These are phyloP conservation scores for Pharnaceum exiguum DNA, from an alignment of 148 eudicot genomes.

Conservation along the genomic window DNA sequence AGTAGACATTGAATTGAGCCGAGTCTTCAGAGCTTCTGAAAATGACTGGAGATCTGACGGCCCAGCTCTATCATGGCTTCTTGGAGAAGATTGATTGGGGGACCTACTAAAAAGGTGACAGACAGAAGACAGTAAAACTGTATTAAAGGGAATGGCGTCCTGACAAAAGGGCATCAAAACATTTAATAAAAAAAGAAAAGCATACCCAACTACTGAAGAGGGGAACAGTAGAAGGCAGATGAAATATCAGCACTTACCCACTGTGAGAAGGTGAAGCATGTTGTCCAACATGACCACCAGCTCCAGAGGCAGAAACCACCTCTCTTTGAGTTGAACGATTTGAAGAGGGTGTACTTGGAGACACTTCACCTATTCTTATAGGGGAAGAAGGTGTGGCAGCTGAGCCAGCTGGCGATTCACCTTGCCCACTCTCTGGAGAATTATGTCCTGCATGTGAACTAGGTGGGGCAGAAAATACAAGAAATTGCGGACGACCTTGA, in stretches of 20 bases:
- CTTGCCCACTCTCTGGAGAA: conserved; percentile 42
- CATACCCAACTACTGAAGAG: too few relatives aligned
- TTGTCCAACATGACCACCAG: conserved; percentile 35
- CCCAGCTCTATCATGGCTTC: conserved; percentile 69
- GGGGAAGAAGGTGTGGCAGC: conserved; percentile 38
- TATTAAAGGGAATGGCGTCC: background rate
- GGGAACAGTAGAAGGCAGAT: background rate
- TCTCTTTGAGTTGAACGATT: conserved; percentile 40
- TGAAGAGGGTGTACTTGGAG: conserved; percentile 31
- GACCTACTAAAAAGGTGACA: conserved; percentile 32
- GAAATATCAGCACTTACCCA: conserved; percentile 33
- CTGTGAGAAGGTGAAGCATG: conserved; percentile 59
- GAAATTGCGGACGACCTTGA: conserved; percentile 79
- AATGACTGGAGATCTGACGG: conserved; percentile 89
- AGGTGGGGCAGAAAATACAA: conserved; percentile 66
- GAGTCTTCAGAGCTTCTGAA: conserved; percentile 76
- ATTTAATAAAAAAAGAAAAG: too few relatives aligned
- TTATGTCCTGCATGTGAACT: conserved; percentile 39
- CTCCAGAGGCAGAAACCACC: conserved; percentile 46
- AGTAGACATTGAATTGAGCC: conserved; percentile 62
- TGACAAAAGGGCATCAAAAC: too few relatives aligned
- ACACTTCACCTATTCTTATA: conserved; percentile 43
- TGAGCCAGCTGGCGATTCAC: conserved; percentile 35
- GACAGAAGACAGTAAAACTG: background rate
- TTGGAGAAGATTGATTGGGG: conserved; percentile 52